phyloP scores from a whole-genome alignment of 352 stramenopile genomes.

The Albugo candida region DNA sequence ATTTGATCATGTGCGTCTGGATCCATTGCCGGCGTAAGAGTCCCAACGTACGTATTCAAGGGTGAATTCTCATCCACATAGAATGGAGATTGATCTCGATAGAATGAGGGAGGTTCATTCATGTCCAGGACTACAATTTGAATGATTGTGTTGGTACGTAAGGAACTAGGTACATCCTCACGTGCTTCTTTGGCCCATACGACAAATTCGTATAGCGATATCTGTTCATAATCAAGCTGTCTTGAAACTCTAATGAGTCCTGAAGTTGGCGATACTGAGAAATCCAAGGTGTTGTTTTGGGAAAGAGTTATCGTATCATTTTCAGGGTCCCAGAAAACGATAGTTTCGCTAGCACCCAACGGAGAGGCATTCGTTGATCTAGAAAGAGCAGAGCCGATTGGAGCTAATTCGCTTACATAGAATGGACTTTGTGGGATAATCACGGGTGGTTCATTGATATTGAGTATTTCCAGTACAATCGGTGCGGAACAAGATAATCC shows the following conservation, averaged over 20 bases:
- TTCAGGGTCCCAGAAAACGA: conserved; percentile 27
- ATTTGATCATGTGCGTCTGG: conserved; percentile 20
- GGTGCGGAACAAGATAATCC: conserved; percentile 4
- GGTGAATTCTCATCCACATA: conserved; percentile 17
- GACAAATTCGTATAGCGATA: conserved; percentile 2
- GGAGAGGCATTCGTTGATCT: neutral
- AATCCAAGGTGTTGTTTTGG: conserved; percentile 12
- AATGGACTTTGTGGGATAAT: conserved; percentile 12
- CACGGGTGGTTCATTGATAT: conserved; percentile 21
- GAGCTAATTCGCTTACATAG: conserved; percentile 22
- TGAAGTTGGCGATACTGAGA: conserved; percentile 10
- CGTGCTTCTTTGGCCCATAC: conserved; percentile 5
- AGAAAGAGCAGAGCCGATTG: conserved; percentile 3
- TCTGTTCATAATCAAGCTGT: conserved; percentile 10
- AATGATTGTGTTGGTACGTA: neutral
- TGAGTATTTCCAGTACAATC: conserved; percentile 7
- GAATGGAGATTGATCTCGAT: conserved; percentile 9
- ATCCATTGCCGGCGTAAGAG: conserved; percentile 17
- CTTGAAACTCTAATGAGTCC: conserved; percentile 4
- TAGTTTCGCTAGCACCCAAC: neutral
- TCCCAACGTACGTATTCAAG: conserved; percentile 15
- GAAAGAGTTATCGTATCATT: conserved; percentile 20
- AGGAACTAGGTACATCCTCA: neutral
- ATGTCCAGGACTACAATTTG: conserved; percentile 23
- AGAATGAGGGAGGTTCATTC: conserved; percentile 26